A percentile compares a stretch with the other conserved stretches of the same genome.
Evolutionary conservation across 164 flowering plant genomes (phyloP).

Genomic region (Aristolochia contorta): DNA sequence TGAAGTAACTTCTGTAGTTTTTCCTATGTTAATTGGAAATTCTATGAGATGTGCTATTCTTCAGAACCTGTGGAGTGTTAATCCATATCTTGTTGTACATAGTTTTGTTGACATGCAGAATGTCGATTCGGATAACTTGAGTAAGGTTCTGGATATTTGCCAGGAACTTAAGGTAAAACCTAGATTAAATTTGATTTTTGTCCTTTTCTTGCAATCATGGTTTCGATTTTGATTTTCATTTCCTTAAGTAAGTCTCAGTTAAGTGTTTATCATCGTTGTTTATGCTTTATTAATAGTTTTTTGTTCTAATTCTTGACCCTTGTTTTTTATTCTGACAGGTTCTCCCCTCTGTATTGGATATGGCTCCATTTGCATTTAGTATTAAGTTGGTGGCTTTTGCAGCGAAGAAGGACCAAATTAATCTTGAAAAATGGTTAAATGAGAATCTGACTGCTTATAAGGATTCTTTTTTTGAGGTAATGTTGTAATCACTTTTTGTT

Average conservation of each 20-base stretch:
- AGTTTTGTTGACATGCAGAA: slow-evolving; percentile 45
- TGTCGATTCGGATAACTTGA: slow-evolving; percentile 37
- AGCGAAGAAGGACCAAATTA: slow-evolving; percentile 48
- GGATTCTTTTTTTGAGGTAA: slow-evolving; percentile 75
- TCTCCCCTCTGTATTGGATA: slow-evolving; percentile 51
- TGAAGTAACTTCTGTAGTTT: slow-evolving; percentile 53
- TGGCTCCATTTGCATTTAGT: slow-evolving; percentile 45
- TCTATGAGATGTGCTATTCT: slow-evolving; percentile 32
- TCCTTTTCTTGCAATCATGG: too few species aligned
- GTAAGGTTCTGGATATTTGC: slow-evolving; percentile 53
- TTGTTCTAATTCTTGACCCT: neutral
- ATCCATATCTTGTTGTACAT: slow-evolving; percentile 50
- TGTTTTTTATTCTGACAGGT: slow-evolving; percentile 34
- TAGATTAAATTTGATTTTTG: too few species aligned
- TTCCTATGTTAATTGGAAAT: slow-evolving; percentile 48
- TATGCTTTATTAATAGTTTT: neutral
- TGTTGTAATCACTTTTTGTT: neutral
- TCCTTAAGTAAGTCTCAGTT: neutral
- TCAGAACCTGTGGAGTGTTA: slow-evolving; percentile 62
- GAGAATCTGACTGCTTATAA: slow-evolving; percentile 37
- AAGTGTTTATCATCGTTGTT: neutral
- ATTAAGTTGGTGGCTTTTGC: slow-evolving; percentile 73
- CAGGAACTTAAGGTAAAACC: slow-evolving; percentile 64
- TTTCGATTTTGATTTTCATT: too few species aligned
- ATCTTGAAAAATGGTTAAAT: slow-evolving; percentile 73